phyloP scores from a whole-genome alignment of 75 land plant species.

The Pinus tabuliformis region DNA sequence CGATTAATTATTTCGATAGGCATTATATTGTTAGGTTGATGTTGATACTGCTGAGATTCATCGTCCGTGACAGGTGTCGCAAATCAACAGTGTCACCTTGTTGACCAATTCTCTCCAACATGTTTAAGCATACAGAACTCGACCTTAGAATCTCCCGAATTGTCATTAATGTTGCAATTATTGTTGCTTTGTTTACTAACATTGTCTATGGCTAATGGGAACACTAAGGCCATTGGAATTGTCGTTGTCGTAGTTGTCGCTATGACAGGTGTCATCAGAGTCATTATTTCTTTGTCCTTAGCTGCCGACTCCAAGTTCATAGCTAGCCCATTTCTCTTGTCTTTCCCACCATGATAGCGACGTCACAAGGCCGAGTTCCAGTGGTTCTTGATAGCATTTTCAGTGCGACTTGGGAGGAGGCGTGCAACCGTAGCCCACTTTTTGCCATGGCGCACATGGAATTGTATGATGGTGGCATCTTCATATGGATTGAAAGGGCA shows the following conservation, averaged over 20 bases:
- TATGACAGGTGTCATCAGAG: too few species aligned
- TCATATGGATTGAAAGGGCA: constrained; percentile 40
- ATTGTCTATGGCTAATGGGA: background rate
- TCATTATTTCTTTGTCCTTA: background rate
- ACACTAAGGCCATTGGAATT: background rate
- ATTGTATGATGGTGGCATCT: constrained; percentile 26
- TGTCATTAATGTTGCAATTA: background rate
- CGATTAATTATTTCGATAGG: too few species aligned
- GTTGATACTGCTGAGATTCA: too few species aligned
- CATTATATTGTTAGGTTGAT: too few species aligned
- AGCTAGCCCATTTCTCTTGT: background rate
- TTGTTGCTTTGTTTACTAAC: background rate
- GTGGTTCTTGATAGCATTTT: constrained; percentile 64
- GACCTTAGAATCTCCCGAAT: background rate
- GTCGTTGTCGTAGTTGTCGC: background rate
- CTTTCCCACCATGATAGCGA: background rate
- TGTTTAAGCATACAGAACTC: background rate
- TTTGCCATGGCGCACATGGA: constrained; percentile 33
- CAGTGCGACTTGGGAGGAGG: constrained; percentile 63
- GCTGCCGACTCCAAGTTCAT: constrained; percentile 8
- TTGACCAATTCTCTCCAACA: too few species aligned
- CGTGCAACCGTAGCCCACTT: constrained; percentile 53
- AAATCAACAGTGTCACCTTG: too few species aligned
- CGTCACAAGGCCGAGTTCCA: constrained; percentile 66
- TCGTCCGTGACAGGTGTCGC: too few species aligned